A percentile compares a stretch with the other conserved stretches of the same genome.
Conservation (phyloP, 1,284 basidiomycete species). For the Baeospora myosura region DNA sequence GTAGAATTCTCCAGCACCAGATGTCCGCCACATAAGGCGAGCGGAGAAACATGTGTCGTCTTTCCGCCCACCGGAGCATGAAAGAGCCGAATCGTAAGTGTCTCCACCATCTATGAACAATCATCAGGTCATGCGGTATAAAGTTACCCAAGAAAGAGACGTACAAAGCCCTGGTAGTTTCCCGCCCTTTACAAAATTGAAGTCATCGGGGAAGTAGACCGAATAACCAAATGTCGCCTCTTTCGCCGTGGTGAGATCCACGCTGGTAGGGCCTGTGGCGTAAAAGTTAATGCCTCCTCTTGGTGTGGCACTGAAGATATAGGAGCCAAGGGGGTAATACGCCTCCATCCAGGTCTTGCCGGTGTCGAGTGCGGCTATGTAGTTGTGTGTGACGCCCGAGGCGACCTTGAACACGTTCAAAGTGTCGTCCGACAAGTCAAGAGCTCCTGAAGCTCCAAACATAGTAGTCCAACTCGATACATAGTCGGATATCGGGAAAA, state of each 20-base stretch:
- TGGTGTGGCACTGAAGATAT: conserved; percentile 31
- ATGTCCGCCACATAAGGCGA: conserved; percentile 35
- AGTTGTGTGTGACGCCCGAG: conserved; percentile 30
- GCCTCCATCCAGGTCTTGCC: conserved; percentile 44
- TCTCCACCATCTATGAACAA: conserved; percentile 26
- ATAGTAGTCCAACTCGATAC: conserved; percentile 38
- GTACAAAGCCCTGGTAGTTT: conserved; percentile 32
- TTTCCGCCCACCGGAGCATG: conserved; percentile 32
- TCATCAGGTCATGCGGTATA: background rate
- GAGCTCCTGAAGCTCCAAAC: conserved; percentile 21
- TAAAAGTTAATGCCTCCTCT: conserved; percentile 40
- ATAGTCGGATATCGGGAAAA: conserved; percentile 35
- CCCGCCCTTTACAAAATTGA: conserved; percentile 25
- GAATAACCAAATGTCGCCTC: conserved; percentile 34
- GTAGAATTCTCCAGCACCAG: conserved; percentile 33
- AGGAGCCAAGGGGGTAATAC: conserved; percentile 31
- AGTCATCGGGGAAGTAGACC: conserved; percentile 35
- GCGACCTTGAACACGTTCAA: conserved; percentile 33
- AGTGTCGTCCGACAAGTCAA: conserved; percentile 36
- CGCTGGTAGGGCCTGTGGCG: conserved; percentile 20
- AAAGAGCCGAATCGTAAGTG: conserved; percentile 18
- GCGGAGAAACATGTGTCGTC: conserved; percentile 28
- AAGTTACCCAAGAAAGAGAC: conserved; percentile 9
- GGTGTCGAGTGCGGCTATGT: conserved; percentile 37
- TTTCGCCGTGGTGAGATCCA: conserved; percentile 24